Percentiles rank a stretch among this genome's conserved stretches.
Evolutionary conservation across 768 basidiomycete genomes (phyloP).

Genomic region (Lactifluus volemus): DNA sequence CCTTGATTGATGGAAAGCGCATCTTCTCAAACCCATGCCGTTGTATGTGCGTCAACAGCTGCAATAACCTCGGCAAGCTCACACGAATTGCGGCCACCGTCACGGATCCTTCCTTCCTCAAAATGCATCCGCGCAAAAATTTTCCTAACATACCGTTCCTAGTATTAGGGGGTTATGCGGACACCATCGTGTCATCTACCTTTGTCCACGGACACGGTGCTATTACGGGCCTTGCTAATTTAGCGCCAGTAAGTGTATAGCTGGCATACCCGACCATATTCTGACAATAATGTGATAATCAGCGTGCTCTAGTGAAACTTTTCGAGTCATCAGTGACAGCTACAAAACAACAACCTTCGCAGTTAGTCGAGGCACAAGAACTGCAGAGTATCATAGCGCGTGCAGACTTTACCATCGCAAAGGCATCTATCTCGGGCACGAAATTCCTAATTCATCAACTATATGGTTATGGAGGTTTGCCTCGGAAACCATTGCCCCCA

Average conservation of each 20-base stretch:
- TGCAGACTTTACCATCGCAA: constrained; percentile 73
- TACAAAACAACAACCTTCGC: constrained; percentile 40
- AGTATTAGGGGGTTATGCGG: constrained; percentile 78
- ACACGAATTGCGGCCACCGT: constrained; percentile 71
- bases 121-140: constrained; percentile 56
- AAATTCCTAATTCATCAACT: constrained; percentile 69
- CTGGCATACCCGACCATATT: neutral
- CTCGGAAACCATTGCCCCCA: constrained; percentile 71
- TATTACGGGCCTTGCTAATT: constrained; percentile 82
- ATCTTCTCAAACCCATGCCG: constrained; percentile 1
- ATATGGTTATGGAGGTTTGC: constrained; percentile 72
- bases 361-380: constrained; percentile 59
- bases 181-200: constrained; percentile 69
- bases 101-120: constrained; percentile 45
- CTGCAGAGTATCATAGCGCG: constrained; percentile 76
- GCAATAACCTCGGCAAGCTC: constrained; percentile 87
- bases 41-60: constrained; percentile 35
- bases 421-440: constrained; percentile 72
- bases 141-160: constrained; percentile 59
- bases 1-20: neutral
- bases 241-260: constrained; percentile 52
- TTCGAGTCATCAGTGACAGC: constrained; percentile 55
- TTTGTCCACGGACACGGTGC: constrained; percentile 77
- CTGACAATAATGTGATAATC: constrained; percentile 6
- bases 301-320: constrained; percentile 53